Evolutionary conservation across 164 flowering plant genomes (phyloP), one percentile per base, ranked within the genome.

Genomic region (Magnolia officinalis): DNA sequence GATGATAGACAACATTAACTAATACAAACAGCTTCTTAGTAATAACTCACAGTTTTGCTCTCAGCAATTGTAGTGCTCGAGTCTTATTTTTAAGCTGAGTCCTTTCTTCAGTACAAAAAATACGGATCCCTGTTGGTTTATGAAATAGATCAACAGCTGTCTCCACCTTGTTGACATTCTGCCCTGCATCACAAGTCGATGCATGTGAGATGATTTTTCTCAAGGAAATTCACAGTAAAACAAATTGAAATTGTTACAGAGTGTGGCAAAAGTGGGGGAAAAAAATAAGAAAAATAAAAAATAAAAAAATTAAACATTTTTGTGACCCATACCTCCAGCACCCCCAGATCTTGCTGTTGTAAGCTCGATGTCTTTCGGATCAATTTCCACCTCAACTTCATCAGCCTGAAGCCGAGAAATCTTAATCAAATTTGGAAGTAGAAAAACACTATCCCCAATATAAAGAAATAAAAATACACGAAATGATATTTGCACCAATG

Each of bases 91-190:
- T 78, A 78, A 92, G 90, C 78, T 96, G 98, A 76, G 91, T 88
- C 83, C 99, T 94, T 85, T 96, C 97, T 85, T 96, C 98, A 13
- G 98, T 91, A 78, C 99, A 96, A 83, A 96, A 96, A 63, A 96
- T 96, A 77, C 98, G 96, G 67, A 96, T 94, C 84, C 99, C 98
- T 2, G 97, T 91, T 64, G 99, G 99, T 83, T 94, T 94, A 76
- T 94, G 99, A 80, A 90, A 73, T 82, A 96, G 97, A 86, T 96
- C 99, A 64, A 90, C 84, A 72, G 99, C 99, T 65, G 98, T 96
- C 82, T 96, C 99, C 83, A 96, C 99, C 93, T 96, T 96, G 91
- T 94, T 96, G 67, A 96, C 99, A 84, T 96, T 96, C 83, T 96
- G 99, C 65, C 99, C 99, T 96, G 95, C 85, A 89, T 58, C 24